Percentiles rank a stretch among this genome's conserved stretches.
phyloP scores from a whole-genome alignment of 1,284 basidiomycete species.

The Apiotrichum akiyoshidainum region DNA sequence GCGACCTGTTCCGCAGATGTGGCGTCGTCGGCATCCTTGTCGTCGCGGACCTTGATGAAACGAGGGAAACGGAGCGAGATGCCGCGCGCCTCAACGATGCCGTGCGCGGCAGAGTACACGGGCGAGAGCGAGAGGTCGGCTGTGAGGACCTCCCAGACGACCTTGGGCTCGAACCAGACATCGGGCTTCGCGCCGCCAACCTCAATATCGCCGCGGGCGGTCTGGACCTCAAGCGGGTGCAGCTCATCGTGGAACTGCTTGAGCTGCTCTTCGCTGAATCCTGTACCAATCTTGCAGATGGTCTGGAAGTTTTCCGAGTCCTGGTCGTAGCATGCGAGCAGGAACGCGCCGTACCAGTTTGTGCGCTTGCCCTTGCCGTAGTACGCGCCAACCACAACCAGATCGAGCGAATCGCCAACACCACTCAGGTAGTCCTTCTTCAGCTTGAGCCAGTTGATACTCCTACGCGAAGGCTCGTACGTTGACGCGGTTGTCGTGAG shows the following conservation, averaged over 20 bases:
- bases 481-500: slow-evolving; percentile 82
- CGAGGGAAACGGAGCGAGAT: slow-evolving; percentile 95
- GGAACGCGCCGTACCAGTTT: slow-evolving; percentile 90
- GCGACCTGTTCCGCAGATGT: slow-evolving; percentile 92
- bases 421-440: slow-evolving; percentile 98
- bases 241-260: slow-evolving; percentile 78
- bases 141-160: slow-evolving; percentile 97
- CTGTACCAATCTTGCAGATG: slow-evolving; percentile 98
- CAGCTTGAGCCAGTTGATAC: slow-evolving; percentile 98
- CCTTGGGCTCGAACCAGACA: slow-evolving; percentile 88
- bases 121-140: slow-evolving; percentile 96
- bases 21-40: slow-evolving; percentile 86
- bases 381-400: slow-evolving; percentile 95
- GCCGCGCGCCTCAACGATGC: slow-evolving; percentile 80
- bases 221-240: slow-evolving; percentile 65
- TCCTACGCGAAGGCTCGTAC: slow-evolving; percentile 91
- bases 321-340: slow-evolving; percentile 88
- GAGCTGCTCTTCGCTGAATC: slow-evolving; percentile 89
- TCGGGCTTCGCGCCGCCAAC: slow-evolving; percentile 88
- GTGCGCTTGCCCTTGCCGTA: slow-evolving; percentile 98
- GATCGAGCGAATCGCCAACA: slow-evolving; percentile 92
- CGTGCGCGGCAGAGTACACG: slow-evolving; percentile 94
- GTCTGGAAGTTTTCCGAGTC: slow-evolving; percentile 90
- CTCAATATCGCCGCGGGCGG: slow-evolving; percentile 68
- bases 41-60: slow-evolving; percentile 86